Conservation (phyloP, 805 yeast genomes). For the Lipomyces oligophaga region DNA sequence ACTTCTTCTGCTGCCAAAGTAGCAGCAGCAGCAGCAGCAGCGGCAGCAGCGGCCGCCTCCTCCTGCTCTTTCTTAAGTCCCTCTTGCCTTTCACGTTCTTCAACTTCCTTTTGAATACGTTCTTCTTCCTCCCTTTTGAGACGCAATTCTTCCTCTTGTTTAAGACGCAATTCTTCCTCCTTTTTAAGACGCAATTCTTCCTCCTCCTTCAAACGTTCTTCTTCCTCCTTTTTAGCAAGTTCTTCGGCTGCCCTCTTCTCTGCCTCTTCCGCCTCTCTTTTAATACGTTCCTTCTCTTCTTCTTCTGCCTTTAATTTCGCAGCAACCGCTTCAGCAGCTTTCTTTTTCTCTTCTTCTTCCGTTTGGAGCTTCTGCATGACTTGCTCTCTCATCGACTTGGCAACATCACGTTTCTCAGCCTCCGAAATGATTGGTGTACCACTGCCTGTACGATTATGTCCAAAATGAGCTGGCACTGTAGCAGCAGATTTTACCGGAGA, state of each 20-base stretch:
- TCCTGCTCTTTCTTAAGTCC: slow-evolving; percentile 25
- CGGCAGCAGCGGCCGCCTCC: slow-evolving; percentile 14
- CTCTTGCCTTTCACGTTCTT: no score
- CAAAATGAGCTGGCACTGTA: no score
- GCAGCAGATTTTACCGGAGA: no score
- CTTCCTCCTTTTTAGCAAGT: slow-evolving; percentile 28
- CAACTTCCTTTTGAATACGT: slow-evolving; percentile 12
- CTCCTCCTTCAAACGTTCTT: slow-evolving; percentile 5
- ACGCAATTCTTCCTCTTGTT: slow-evolving; percentile 16
- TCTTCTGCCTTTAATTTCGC: slow-evolving; percentile 9
- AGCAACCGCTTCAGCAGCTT: slow-evolving; percentile 10
- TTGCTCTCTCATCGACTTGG: slow-evolving; percentile 19
- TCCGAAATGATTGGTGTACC: slow-evolving; percentile 24
- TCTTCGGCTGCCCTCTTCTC: slow-evolving; percentile 26
- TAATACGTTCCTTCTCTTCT: slow-evolving; percentile 16
- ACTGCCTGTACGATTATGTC: slow-evolving; percentile 15
- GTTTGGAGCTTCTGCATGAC: slow-evolving; percentile 17
- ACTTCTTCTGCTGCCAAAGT: slow-evolving; percentile 3
- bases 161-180: slow-evolving; percentile 20
- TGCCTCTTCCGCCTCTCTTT: slow-evolving; percentile 17
- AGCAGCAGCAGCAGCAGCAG: slow-evolving; percentile 17
- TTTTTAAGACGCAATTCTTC: slow-evolving; percentile 9
- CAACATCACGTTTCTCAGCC: slow-evolving; percentile 28
- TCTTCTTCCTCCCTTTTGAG: slow-evolving; percentile 8
- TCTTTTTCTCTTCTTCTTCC: slow-evolving; percentile 18